Base-by-base conservation (phyloP, 768 basidiomycete genomes). In the Lanmaoa pseudosensibilis region DNA sequence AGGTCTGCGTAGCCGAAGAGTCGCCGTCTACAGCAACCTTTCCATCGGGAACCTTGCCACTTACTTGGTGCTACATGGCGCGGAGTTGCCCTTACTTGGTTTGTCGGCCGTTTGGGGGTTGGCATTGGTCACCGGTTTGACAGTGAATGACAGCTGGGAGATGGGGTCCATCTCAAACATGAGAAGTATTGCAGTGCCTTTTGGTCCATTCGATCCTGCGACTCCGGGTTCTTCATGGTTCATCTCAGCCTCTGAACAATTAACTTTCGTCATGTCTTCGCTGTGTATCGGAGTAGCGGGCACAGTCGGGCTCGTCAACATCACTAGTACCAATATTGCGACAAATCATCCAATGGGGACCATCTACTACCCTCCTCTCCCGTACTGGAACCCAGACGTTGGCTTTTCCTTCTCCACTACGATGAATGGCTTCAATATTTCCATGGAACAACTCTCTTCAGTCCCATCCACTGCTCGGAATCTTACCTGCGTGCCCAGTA, bases 351-450 rank as follows among this genome's bases (percentile, higher is more conserved):
- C 25, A 2, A 40, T 21, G 45, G 59, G 55, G 16, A 15, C 5
- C 16, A 19, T 59, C 27, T 63, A 49, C 36, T 66, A 63, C 33
- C 65, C 60, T 34, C 57, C 65, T 23, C 46, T 54, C 19, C 49
- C 46, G 15, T 6, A 19, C 3, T 4, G 13, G 23, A 1, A 2
- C 18, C 18, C 2, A 43, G 32, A 52, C 40, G 15, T 23, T 7
- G 54, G 50, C 1, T 47, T 46, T 30, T 54, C 46, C 13, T 33
- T 45, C 39, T 25, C 52, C 21, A 50, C 52, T 18, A 44, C 36
- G 7, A n/a, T 67, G 12, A 62, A 65, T 27, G 55, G 59, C 30
- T 58, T 65, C 46, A 54, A 62, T 11, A 38, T 67, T 5, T 57
- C 63, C 19, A 32, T 46, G 41, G 62, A 67, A 43, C 12, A 21